A percentile compares a stretch with the other conserved stretches of the same genome.
Evolutionary conservation across 2,329 filamentous ascomycete genomes (phyloP).

Genomic region (Lecanosticta acicola): DNA sequence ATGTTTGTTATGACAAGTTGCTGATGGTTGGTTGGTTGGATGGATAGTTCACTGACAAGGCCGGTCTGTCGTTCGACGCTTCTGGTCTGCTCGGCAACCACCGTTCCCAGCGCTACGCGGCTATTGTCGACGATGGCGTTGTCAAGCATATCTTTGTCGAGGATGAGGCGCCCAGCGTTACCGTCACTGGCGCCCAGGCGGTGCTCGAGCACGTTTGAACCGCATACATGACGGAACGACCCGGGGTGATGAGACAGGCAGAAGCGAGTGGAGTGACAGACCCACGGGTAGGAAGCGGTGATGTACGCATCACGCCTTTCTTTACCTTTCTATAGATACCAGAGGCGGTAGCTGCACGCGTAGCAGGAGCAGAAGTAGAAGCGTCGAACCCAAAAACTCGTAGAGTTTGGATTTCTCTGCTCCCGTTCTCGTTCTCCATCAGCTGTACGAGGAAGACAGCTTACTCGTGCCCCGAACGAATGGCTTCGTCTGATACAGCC

Average conservation of each 20-base stretch:
- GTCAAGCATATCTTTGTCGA: conserved; percentile 24
- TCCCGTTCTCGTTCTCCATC: no score
- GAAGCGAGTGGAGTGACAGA: background rate
- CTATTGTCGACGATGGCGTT: conserved; percentile 20
- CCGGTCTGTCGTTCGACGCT: conserved; percentile 24
- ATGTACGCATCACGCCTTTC: no score
- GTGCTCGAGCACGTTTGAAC: conserved; percentile 19
- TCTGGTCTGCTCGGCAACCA: conserved; percentile 22
- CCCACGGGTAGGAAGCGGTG: background rate
- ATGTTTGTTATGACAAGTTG: no score
- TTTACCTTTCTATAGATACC: conserved; percentile 2
- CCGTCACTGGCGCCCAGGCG: conserved; percentile 20
- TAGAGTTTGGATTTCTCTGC: no score
- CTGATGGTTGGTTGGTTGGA: background rate
- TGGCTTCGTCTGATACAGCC: background rate
- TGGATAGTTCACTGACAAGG: conserved; percentile 21
- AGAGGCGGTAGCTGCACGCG: background rate
- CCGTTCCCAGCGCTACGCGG: conserved; percentile 24
- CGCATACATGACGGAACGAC: background rate
- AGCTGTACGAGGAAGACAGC: background rate
- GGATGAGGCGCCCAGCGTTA: conserved; percentile 24
- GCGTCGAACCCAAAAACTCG: no score
- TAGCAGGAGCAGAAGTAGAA: background rate
- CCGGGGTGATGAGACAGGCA: background rate
- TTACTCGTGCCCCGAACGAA: background rate